These are phyloP conservation scores for Tubosaeta brunneosetosa DNA, from an alignment of 768 basidiomycete genomes.

Conservation along the genomic window DNA sequence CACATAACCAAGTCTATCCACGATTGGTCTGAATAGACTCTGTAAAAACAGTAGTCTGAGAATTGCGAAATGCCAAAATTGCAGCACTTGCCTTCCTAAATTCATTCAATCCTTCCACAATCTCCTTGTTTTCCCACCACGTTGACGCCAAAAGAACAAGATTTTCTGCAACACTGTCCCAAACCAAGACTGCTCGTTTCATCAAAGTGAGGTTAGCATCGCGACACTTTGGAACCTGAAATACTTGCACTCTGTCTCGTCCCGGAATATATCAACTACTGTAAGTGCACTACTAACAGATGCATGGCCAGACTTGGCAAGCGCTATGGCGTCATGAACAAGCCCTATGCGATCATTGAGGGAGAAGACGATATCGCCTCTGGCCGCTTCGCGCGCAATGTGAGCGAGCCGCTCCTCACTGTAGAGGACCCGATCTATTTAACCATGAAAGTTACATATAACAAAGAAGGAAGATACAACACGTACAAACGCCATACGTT, in stretches of 20 bases:
- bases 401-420: slow-evolving; percentile 69
- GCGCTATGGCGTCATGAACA: slow-evolving; percentile 74
- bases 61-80: background rate
- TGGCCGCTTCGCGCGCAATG: slow-evolving; percentile 79
- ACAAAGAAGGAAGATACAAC: slow-evolving; percentile 9
- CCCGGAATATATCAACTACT: slow-evolving; percentile 61
- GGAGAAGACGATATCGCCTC: slow-evolving; percentile 58
- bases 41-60: slow-evolving; percentile 21
- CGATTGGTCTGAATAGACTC: slow-evolving; percentile 70
- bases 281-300: slow-evolving; percentile 73
- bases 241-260: slow-evolving; percentile 72
- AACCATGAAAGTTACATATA: background rate
- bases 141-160: slow-evolving; percentile 51
- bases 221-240: background rate
- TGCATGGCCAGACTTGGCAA: slow-evolving; percentile 77
- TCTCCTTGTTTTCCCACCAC: slow-evolving; percentile 79
- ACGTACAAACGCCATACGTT: slow-evolving; percentile 83
- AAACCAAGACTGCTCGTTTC: slow-evolving; percentile 62
- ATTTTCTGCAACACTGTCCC: slow-evolving; percentile 62
- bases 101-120: slow-evolving; percentile 50
- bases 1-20: slow-evolving; percentile 74
- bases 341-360: slow-evolving; percentile 88
- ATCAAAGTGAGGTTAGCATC: background rate
- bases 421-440: slow-evolving; percentile 79
- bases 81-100: slow-evolving; percentile 52